Evolutionary conservation across 2,329 filamentous ascomycete genomes (phyloP), one percentile per base, ranked within the genome.

Genomic region (Microascus cirrosus): DNA sequence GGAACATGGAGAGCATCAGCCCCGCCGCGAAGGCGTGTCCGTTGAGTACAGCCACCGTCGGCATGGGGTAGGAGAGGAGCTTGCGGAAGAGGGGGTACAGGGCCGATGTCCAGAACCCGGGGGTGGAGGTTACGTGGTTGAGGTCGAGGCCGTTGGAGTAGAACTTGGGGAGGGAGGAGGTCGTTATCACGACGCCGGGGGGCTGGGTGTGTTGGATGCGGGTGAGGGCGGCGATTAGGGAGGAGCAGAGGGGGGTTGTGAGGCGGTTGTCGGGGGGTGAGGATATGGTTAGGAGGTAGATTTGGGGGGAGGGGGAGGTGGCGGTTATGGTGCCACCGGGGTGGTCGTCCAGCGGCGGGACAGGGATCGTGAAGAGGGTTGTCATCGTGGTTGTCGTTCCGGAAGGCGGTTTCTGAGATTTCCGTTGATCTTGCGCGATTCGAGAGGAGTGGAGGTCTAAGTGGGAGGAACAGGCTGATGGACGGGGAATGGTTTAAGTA

Each of bases 131-230:
- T n/a, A 84, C 86, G 67, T 88, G 81, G 45, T 83, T 77, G 15
- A 92, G 79, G 69, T 94, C 87, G n/a, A 94, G 78, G 0, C 89
- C 89, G 71, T 93, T 93, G 69, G 81, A 86, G 74, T 87, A 94
- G 76, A 93, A 93, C 67, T 94, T 94, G 56, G 75, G 69, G 59
- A 92, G 87, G 54, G 78, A 81, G 50, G 84, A 88, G 0, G 89
- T 93, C 5, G 89, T 93, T 59, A 92, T 75, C 15, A 94, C 77
- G 6, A 92, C 88, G 56, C 89, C 89, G n/a, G 80, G 79, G 0
- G 81, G 76, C 65, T 86, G 77, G 54, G 68, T 65, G 57, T 77
- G 78, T 69, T 91, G 86, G 65, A 94, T 73, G 24, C 89, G 83
- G 72, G 94, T 88, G 61, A 94, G 82, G 3, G 88, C 86, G 12